Conservation (phyloP, 139 green algal species). For the Zygnema cylindricum region DNA sequence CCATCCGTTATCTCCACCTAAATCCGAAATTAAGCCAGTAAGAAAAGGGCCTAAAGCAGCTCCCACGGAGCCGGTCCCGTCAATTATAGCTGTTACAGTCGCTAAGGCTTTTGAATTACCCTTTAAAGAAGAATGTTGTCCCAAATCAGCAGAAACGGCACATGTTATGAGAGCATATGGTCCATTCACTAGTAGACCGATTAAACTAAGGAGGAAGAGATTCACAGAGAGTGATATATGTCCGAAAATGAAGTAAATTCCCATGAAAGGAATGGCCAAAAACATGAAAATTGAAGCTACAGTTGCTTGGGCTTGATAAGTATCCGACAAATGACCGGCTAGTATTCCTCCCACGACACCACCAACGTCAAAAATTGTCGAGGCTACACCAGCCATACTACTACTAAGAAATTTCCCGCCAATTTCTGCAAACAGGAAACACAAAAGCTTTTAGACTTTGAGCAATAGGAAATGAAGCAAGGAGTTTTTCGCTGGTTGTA, state of each 20-base stretch:
- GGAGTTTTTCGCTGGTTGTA: too few species aligned
- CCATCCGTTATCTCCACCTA: slow-evolving; percentile 61
- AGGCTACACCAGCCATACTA: slow-evolving; percentile 80
- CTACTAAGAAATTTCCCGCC: slow-evolving; percentile 48
- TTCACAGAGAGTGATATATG: slow-evolving; percentile 71
- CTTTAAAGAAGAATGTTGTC: slow-evolving; percentile 83
- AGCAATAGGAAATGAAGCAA: too few species aligned
- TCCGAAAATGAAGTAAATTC: slow-evolving; percentile 79
- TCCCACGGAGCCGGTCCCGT: slow-evolving; percentile 92
- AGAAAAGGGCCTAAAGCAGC: slow-evolving; percentile 89
- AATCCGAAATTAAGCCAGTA: slow-evolving; percentile 81
- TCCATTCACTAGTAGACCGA: slow-evolving; percentile 93
- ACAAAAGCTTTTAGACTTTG: background rate
- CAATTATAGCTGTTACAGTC: slow-evolving; percentile 97
- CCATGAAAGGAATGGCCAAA: slow-evolving; percentile 81
- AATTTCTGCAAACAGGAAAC: slow-evolving; percentile 57
- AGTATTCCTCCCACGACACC: slow-evolving; percentile 86
- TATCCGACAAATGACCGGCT: slow-evolving; percentile 87
- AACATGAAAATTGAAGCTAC: slow-evolving; percentile 82
- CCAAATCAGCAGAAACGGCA: slow-evolving; percentile 91
- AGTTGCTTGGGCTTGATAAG: slow-evolving; percentile 70
- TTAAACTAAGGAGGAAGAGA: slow-evolving; percentile 83
- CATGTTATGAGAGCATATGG: slow-evolving; percentile 97
- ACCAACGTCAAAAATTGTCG: slow-evolving; percentile 91
- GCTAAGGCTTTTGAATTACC: slow-evolving; percentile 88